Conservation (phyloP, 192 early-diverging fungal species). For the Rhizophagus prolifer region DNA sequence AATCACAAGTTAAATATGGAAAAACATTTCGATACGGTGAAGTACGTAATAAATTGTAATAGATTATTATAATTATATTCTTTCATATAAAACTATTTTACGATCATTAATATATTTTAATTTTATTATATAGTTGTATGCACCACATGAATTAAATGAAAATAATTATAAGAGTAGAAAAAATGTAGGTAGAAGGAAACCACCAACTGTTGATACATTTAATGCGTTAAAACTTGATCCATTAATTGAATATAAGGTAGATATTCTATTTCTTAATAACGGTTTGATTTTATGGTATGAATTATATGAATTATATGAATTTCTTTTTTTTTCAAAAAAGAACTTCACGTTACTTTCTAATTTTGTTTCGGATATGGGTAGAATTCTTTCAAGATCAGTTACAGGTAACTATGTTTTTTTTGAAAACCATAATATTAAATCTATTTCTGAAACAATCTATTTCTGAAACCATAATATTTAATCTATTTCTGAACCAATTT, state of each 20-base stretch:
- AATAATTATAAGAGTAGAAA: constrained; percentile 8
- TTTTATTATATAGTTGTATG: not conserved
- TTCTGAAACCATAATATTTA: too few relatives aligned
- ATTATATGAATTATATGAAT: not conserved
- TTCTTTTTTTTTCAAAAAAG: not conserved
- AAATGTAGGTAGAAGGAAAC: not conserved
- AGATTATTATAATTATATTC: too few relatives aligned
- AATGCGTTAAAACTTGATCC: constrained; percentile 41
- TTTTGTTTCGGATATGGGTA: constrained; percentile 53
- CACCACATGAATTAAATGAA: constrained; percentile 7
- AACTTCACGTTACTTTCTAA: constrained; percentile 41
- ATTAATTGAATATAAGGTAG: constrained; percentile 46
- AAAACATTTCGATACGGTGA: not conserved
- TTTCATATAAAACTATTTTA: not conserved
- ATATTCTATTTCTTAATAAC: not conserved
- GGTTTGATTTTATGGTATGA: not conserved
- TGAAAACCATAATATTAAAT: not conserved
- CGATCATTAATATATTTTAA: not conserved
- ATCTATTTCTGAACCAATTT: too few relatives aligned
- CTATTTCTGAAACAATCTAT: too few relatives aligned
- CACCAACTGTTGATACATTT: constrained; percentile 40
- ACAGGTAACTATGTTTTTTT: constrained; percentile 35
- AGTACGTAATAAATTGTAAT: not conserved
- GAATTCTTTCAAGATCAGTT: constrained; percentile 42
- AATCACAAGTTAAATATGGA: constrained; percentile 12